phyloP scores from a whole-genome alignment of 768 basidiomycete species.

The Xerocomellus intermedius region DNA sequence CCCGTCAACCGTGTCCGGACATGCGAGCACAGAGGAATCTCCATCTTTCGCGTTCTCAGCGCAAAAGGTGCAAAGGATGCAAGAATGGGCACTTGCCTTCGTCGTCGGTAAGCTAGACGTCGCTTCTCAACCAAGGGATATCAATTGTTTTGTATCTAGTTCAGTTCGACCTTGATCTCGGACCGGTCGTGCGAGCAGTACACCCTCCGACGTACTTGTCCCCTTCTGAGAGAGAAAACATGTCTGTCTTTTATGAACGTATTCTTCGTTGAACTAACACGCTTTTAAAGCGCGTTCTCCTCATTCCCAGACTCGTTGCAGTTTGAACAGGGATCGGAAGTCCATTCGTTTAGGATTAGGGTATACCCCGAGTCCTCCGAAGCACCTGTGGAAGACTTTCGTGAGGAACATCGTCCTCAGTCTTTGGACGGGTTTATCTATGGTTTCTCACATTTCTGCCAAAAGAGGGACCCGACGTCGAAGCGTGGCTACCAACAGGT shows the following conservation, averaged over 20 bases:
- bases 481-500: slow-evolving; percentile 85
- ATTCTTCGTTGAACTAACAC: slow-evolving; percentile 5
- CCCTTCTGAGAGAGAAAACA: slow-evolving; percentile 73
- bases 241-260: slow-evolving; percentile 43
- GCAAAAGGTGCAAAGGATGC: slow-evolving; percentile 48
- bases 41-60: slow-evolving; percentile 47
- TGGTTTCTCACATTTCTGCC: slow-evolving; percentile 76
- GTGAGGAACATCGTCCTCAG: slow-evolving; percentile 34
- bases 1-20: slow-evolving; percentile 29
- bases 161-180: slow-evolving; percentile 86
- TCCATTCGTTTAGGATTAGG: slow-evolving; percentile 85
- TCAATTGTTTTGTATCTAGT: slow-evolving; percentile 41
- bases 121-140: not conserved
- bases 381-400: slow-evolving; percentile 10
- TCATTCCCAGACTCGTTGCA: slow-evolving; percentile 88
- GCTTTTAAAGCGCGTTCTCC: slow-evolving; percentile 70
- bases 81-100: slow-evolving; percentile 67
- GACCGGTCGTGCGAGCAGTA: slow-evolving; percentile 71
- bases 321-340: slow-evolving; percentile 79
- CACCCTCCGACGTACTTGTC: slow-evolving; percentile 67
- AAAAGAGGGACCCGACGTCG: slow-evolving; percentile 58
- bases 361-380: slow-evolving; percentile 35
- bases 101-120: slow-evolving; percentile 54
- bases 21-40: slow-evolving; percentile 36
- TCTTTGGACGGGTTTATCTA: slow-evolving; percentile 68